Evolutionary conservation across 75 land plant genomes (phyloP), one percentile per base, ranked within the genome.

Genomic region (Chamaecyparis obtusa): DNA sequence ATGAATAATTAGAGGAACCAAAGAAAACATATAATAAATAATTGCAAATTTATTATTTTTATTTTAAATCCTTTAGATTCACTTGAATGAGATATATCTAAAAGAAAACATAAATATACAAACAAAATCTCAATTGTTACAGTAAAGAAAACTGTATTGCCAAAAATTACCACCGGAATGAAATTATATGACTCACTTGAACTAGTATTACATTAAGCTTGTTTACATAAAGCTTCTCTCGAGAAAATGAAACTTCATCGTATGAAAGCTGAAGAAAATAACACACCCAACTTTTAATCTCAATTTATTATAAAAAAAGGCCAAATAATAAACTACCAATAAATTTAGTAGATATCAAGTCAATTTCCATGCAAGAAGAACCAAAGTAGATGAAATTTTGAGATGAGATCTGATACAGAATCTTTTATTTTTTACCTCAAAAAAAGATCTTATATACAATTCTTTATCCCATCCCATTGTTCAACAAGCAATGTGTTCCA

Each of bases 401-500:
- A 95, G 87, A 97, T 98, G 49, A 98, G 93, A 87, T 98, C 97
- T 83, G 99, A 97, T 35, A 98, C 94, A 75, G 0, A 60, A 35
- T 46, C 33, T 49, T 54, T 41, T 83, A 86, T 55, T 35, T 55
- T 14, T 3, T 27, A 98, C 99, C 97, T 98, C 95, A 14, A 98
- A 87, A 97, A 97, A 48, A 98, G 93, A 87, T 98, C 99, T 85
- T 99, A 97, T 41, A 98, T 95, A 75, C 95, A 98, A 83, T 98
- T 98, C 87, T 97, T 98, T 86, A 98, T 98, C 57, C 99, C 99
- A 87, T 98, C 98, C 2, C 99, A 88, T 86, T 98, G 99, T 86
- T 95, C 99, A 80, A 95, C 92, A 43, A 96, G 99, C 87, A 98
- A 92, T 9, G 96, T 96, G 90, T 98, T 98, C 99, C 99, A 98